phyloP scores from a whole-genome alignment of 192 early-diverging fungal species.

The Borealophlyctis nickersoniae region DNA sequence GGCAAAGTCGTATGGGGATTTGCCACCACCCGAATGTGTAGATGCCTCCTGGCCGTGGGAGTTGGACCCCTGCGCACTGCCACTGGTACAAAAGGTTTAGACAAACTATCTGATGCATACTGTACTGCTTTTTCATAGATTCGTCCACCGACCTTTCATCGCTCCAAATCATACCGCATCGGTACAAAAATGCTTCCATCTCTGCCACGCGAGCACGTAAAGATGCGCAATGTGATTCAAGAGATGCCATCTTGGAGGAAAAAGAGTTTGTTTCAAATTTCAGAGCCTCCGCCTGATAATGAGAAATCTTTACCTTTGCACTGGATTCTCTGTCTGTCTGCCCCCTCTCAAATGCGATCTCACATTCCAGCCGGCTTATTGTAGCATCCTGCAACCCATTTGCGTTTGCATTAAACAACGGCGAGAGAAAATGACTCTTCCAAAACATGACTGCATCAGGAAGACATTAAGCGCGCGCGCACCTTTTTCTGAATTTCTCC shows the following conservation, averaged over 20 bases:
- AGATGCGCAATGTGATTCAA: constrained; percentile 5
- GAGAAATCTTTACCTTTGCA: neutral
- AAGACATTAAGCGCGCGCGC: neutral
- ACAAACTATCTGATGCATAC: too few relatives aligned
- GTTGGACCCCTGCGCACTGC: too few relatives aligned
- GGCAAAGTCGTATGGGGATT: constrained; percentile 29
- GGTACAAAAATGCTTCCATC: constrained; percentile 19
- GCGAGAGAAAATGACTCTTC: neutral
- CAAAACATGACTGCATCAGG: neutral
- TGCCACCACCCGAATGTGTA: neutral
- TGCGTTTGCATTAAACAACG: too few relatives aligned
- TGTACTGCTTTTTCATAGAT: too few relatives aligned
- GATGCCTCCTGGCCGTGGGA: too few relatives aligned
- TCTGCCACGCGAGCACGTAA: constrained; percentile 11
- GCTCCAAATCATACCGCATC: constrained; percentile 20
- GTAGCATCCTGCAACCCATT: too few relatives aligned
- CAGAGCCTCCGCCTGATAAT: constrained; percentile 1
- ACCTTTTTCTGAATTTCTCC: constrained; percentile 16
- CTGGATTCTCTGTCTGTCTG: constrained; percentile 3
- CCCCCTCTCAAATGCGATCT: neutral
- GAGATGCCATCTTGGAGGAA: too few relatives aligned
- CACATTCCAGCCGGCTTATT: neutral
- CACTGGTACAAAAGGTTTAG: too few relatives aligned
- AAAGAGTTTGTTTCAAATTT: too few relatives aligned
- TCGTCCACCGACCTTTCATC: neutral